These are phyloP conservation scores for Solanum verrucosum DNA, from an alignment of 257 asterid species.

Conservation along the genomic window DNA sequence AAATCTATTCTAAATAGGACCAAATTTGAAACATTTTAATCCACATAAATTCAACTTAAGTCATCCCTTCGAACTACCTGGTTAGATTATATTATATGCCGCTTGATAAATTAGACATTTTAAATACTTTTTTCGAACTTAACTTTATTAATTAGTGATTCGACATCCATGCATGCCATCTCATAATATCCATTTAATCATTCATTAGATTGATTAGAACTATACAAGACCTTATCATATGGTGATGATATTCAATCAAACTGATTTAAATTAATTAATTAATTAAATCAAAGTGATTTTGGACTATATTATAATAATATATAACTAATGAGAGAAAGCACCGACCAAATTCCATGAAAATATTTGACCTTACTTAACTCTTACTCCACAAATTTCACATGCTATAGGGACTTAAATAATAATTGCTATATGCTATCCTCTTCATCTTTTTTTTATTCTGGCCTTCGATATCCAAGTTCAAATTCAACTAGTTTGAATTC, in stretches of 20 bases:
- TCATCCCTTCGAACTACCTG: too few relatives aligned
- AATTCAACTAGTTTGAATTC: not conserved
- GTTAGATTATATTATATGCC: too few relatives aligned
- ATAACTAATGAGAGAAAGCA: not conserved
- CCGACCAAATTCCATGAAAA: constrained; percentile 1
- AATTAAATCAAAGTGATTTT: not conserved
- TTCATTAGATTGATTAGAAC: not conserved
- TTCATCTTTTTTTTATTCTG: not conserved
- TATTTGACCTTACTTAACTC: constrained; percentile 16
- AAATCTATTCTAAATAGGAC: too few relatives aligned
- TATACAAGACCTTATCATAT: not conserved
- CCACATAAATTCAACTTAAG: too few relatives aligned
- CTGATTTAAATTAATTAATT: not conserved
- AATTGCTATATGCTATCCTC: not conserved
- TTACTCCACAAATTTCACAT: constrained; percentile 15
- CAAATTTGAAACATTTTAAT: too few relatives aligned
- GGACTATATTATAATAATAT: not conserved
- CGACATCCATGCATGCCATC: too few relatives aligned
- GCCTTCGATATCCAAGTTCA: accelerated
- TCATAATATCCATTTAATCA: too few relatives aligned
- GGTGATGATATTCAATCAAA: not conserved
- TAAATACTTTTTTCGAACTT: too few relatives aligned
- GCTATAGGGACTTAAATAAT: constrained; percentile 2
- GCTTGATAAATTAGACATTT: too few relatives aligned
- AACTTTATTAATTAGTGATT: too few relatives aligned